phyloP scores from a whole-genome alignment of 2,329 filamentous ascomycete genomes.

The Dactylonectria estremocensis region DNA sequence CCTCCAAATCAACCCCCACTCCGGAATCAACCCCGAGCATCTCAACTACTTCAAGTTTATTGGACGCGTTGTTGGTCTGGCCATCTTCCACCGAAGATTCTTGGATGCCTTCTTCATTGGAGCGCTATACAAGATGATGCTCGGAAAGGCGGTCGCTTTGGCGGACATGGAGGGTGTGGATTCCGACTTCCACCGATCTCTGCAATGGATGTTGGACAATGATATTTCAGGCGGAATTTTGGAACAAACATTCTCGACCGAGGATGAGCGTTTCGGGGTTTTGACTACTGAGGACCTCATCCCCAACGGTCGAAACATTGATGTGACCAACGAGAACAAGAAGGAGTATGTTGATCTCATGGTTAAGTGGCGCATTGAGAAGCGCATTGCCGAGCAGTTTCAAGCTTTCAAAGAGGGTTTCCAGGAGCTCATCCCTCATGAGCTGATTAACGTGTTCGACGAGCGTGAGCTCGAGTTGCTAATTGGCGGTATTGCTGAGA shows the following conservation, averaged over 20 bases:
- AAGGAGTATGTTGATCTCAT: conserved; percentile 98
- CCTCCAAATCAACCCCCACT: conserved; percentile 99
- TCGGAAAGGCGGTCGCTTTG: conserved; percentile 91
- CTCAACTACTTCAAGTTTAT: conserved; percentile 99
- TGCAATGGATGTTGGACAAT: conserved; percentile 98
- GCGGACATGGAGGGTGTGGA: conserved; percentile 99
- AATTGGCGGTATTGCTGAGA: conserved; percentile 99
- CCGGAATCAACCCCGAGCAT: conserved; percentile 98
- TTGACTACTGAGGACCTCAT: conserved; percentile 95
- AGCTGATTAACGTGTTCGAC: conserved; percentile 98
- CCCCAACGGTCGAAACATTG: conserved; percentile 89
- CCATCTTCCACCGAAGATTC: conserved; percentile 98
- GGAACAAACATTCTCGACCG: conserved; percentile 96
- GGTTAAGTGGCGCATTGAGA: conserved; percentile 99
- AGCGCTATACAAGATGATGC: conserved; percentile 99
- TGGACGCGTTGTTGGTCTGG: conserved; percentile 93
- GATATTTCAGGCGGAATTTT: conserved; percentile 93
- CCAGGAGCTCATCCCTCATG: conserved; percentile 95
- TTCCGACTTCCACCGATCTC: conserved; percentile 94
- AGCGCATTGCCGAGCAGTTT: conserved; percentile 98
- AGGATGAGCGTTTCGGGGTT: conserved; percentile 97
- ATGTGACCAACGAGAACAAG: conserved; percentile 99
- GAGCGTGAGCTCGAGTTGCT: conserved; percentile 96
- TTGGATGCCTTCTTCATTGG: conserved; percentile 99
- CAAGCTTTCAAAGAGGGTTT: conserved; percentile 98